Evolutionary conservation across 1,284 basidiomycete genomes (phyloP), one percentile per base, ranked within the genome.

Genomic region (Puccinia brachypodii): DNA sequence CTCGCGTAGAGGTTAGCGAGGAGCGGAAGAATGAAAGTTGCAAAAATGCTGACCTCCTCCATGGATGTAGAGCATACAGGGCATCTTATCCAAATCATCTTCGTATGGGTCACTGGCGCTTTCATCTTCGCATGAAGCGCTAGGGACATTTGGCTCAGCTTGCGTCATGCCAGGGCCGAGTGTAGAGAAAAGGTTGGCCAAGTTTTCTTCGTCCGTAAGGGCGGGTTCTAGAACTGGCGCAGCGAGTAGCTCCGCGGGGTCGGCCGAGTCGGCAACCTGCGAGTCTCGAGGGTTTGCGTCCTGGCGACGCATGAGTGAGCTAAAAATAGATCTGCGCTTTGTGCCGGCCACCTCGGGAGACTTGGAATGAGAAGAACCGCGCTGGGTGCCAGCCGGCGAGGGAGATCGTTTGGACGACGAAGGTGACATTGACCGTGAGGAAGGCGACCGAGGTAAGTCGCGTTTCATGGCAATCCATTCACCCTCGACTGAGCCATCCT

Each of bases 381-480:
- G 38, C 22, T 38, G 28, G 25, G 16, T 14, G 42, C 16, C 3
- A 3, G 36, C 11, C 19, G 66, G 38, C 16, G 56, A 73, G 47
- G 47, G 53, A 8, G 38, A 62, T 31, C 19, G 28, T 42, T 62
- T 62, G 38, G 62, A 50, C 6, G 58, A 31, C n/a, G 68, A 50
- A 33, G 58, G 36, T 7, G 74, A 76, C 22, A 42, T 31, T 38
- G 74, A 64, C 7, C n/a, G 38, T 16, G 40, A 42, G 25, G 74
- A 76, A 25, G 74, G 58, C 31, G 74, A 76, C 25, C 58, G 36
- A 50, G 74, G 60, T 36, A 76, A 44, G 47, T 81, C 56, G 2
- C 83, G 77, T 38, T 84, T 84, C 84, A 85, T 88, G 40, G 91
- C 92, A 74, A 98, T 92, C 96, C 96, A 98, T 87, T 98, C 94